Conservation (phyloP, 2,329 filamentous ascomycete species). For the Aspergillus neoniger region DNA sequence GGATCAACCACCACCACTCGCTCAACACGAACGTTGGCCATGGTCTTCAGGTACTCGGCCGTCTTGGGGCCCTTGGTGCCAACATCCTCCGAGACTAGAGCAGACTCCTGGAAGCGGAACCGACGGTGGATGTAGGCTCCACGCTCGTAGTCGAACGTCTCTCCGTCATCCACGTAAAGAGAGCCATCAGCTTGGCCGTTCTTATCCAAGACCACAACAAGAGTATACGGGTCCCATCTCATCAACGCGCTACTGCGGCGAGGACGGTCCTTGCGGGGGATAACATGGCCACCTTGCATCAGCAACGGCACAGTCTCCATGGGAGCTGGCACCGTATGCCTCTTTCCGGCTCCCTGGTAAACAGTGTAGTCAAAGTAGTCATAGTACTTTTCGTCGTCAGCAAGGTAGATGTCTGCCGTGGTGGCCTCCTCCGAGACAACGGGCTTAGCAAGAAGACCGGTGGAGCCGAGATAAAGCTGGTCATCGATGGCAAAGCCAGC, state of each 20-base stretch:
- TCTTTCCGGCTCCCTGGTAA: constrained; percentile 71
- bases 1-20: constrained; percentile 82
- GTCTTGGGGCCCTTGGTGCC: constrained; percentile 63
- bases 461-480: constrained; percentile 87
- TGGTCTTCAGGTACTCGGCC: constrained; percentile 74
- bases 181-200: constrained; percentile 74
- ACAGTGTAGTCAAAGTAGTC: constrained; percentile 89
- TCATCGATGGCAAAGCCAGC: constrained; percentile 86
- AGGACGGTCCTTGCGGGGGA: constrained; percentile 84
- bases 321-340: constrained; percentile 70
- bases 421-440: constrained; percentile 75
- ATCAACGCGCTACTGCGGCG: constrained; percentile 84
- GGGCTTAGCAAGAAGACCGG: constrained; percentile 89
- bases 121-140: constrained; percentile 86
- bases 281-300: constrained; percentile 90
- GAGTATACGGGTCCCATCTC: constrained; percentile 92
- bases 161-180: constrained; percentile 90
- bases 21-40: constrained; percentile 77
- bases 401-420: constrained; percentile 78
- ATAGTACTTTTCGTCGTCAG: constrained; percentile 87
- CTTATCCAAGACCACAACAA: constrained; percentile 73
- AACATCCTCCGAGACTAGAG: constrained; percentile 70
- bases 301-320: constrained; percentile 85
- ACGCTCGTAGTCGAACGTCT: constrained; percentile 82
- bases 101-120: constrained; percentile 66